These are phyloP conservation scores for Cryomyces minteri DNA, from an alignment of 495 filamentous ascomycete species.

Conservation along the genomic window DNA sequence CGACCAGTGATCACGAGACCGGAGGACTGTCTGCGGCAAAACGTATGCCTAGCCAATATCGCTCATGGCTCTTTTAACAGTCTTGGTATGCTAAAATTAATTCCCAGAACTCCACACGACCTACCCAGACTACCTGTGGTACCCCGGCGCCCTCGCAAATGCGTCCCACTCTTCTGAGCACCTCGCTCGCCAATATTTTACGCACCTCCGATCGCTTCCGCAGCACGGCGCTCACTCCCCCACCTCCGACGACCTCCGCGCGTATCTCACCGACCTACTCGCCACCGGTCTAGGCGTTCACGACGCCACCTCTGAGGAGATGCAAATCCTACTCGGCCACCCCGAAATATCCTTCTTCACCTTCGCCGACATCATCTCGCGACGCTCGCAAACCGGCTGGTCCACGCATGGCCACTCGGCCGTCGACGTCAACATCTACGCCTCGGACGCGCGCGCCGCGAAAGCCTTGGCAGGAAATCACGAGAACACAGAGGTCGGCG, in stretches of 20 bases:
- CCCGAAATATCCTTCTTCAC: conserved; percentile 31
- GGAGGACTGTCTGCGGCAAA: conserved; percentile 68
- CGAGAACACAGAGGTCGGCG: conserved; percentile 85
- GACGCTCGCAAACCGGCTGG: conserved; percentile 83
- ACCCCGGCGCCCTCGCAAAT: conserved; percentile 61
- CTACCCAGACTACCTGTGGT: conserved; percentile 76
- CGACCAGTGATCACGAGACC: conserved; percentile 90
- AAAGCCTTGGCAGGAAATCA: conserved; percentile 55
- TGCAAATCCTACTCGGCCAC: conserved; percentile 40
- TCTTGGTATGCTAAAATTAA: not conserved
- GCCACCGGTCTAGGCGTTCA: conserved; percentile 50
- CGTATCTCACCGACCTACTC: conserved; percentile 45
- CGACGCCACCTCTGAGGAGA: conserved; percentile 54
- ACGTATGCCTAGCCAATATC: conserved; percentile 28
- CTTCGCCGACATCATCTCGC: conserved; percentile 75
- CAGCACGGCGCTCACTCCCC: conserved; percentile 3
- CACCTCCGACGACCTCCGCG: conserved; percentile 22
- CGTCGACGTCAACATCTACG: conserved; percentile 86
- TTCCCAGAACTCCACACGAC: conserved; percentile 33
- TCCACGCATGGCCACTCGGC: conserved; percentile 75
- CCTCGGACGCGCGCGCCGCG: conserved; percentile 28
- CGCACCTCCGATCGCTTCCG: conserved; percentile 25
- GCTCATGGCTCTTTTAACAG: not conserved
- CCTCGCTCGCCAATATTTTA: conserved; percentile 36
- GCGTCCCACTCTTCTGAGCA: conserved; percentile 63